Evolutionary conservation across 805 yeast species (phyloP).

Genomic region (Kluyveromyces lactis): DNA sequence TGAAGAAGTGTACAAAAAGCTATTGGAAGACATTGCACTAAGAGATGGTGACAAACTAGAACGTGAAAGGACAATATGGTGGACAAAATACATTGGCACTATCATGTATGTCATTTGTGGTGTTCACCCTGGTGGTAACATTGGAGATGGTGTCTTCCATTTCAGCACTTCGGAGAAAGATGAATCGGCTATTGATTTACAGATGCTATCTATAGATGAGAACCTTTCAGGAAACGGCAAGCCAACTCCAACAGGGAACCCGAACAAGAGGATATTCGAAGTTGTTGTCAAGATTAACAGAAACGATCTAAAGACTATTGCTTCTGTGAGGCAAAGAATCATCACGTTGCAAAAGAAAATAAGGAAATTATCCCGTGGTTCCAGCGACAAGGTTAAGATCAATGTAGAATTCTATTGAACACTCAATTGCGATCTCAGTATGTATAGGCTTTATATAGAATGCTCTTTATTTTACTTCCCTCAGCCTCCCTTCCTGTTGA

Average conservation of each 20-base stretch:
- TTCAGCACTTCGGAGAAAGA: constrained; percentile 32
- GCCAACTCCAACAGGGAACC: constrained; percentile 3
- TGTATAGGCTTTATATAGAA: too few species aligned
- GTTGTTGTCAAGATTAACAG: constrained; percentile 38
- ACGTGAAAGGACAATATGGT: constrained; percentile 47
- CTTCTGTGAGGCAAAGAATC: constrained; percentile 50
- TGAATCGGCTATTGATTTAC: constrained; percentile 20
- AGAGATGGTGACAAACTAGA: constrained; percentile 36
- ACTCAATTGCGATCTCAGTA: too few species aligned
- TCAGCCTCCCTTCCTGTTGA: too few species aligned
- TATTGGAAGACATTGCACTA: constrained; percentile 41
- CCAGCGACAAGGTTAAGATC: constrained; percentile 44
- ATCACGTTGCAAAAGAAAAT: constrained; percentile 52
- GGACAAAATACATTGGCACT: constrained; percentile 67
- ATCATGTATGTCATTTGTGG: constrained; percentile 74
- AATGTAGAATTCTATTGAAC: constrained; percentile 37
- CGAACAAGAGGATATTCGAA: constrained; percentile 29
- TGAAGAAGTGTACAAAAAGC: constrained; percentile 39
- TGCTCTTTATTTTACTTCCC: too few species aligned
- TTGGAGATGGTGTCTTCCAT: constrained; percentile 49
- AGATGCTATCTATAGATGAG: constrained; percentile 16
- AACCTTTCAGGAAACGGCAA: constrained; percentile 9
- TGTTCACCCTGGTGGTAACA: constrained; percentile 74
- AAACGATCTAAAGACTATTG: constrained; percentile 50
- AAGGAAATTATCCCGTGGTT: constrained; percentile 44